Conservation (phyloP, 2,329 filamentous ascomycete species). For the Alternaria burnsii region DNA sequence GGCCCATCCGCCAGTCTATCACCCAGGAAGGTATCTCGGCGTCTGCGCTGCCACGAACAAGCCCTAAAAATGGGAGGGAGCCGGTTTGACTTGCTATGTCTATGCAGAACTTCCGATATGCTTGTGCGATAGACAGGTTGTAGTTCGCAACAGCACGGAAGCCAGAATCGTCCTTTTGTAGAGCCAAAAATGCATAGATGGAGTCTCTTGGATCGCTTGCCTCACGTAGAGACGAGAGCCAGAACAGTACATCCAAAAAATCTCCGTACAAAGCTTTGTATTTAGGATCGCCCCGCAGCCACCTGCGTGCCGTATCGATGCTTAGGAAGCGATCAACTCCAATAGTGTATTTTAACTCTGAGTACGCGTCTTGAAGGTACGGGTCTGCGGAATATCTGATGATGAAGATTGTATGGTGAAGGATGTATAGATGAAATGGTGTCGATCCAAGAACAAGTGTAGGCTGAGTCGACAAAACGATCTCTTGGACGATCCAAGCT, state of each 20-base stretch:
- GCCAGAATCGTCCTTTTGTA: not conserved
- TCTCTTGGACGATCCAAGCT: conserved; percentile 3
- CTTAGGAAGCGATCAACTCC: not conserved
- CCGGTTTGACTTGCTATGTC: not conserved
- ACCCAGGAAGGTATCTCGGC: not conserved
- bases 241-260: not conserved
- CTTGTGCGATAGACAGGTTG: not conserved
- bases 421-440: not conserved
- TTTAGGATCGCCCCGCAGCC: not conserved
- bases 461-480: not conserved
- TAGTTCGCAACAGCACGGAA: not conserved
- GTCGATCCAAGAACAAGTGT: not conserved
- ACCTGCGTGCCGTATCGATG: not conserved
- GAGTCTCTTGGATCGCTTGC: conserved; percentile 3
- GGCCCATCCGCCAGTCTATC: conserved; percentile 1
- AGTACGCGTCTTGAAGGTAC: not conserved
- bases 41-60: conserved; percentile 3
- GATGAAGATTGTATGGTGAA: not conserved
- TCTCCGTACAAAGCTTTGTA: not conserved
- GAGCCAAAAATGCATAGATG: not conserved
- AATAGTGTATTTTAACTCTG: not conserved
- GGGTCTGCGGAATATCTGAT: not conserved
- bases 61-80: conserved; percentile 1
- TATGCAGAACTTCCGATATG: not conserved
- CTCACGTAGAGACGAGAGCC: not conserved